phyloP scores from a whole-genome alignment of 495 filamentous ascomycete species.

The Penicillium simplicissimum region DNA sequence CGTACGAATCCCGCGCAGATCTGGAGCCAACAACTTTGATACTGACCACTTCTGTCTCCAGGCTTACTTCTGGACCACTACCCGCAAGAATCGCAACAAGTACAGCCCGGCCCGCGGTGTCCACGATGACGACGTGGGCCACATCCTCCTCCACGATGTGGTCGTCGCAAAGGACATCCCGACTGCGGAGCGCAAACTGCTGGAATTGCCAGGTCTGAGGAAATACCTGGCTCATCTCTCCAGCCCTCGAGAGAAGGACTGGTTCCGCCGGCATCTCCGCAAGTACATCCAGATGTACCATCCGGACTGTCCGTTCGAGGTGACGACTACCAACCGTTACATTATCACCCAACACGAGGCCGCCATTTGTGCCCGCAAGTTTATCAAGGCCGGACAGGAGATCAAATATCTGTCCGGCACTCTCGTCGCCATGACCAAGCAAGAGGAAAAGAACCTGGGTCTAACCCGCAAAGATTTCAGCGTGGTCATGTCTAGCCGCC shows the following conservation, averaged over 20 bases:
- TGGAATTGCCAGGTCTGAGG: conserved; percentile 70
- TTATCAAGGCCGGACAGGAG: conserved; percentile 75
- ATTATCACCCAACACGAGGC: conserved; percentile 89
- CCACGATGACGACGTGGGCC: conserved; percentile 74
- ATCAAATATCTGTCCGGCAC: conserved; percentile 91
- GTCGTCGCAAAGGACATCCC: conserved; percentile 71
- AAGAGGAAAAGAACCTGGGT: conserved; percentile 82
- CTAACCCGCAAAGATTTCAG: conserved; percentile 87
- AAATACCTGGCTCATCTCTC: conserved; percentile 66
- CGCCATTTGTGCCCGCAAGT: conserved; percentile 76
- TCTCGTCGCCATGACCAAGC: conserved; percentile 82
- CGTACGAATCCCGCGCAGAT: conserved; percentile 54
- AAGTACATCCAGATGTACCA: conserved; percentile 93
- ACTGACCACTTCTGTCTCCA: conserved; percentile 41
- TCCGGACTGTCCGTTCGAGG: conserved; percentile 90
- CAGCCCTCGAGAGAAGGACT: conserved; percentile 77
- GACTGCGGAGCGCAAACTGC: conserved; percentile 68
- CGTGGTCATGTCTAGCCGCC: conserved; percentile 89
- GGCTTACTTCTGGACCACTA: conserved; percentile 94
- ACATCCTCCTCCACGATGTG: conserved; percentile 74
- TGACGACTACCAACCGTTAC: conserved; percentile 92
- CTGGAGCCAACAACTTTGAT: conserved; percentile 1
- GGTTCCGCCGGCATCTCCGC: conserved; percentile 82
- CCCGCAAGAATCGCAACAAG: conserved; percentile 88
- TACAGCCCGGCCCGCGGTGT: conserved; percentile 83